Evolutionary conservation across 495 filamentous ascomycete species (phyloP), one percentile per base, ranked within the genome.

Genomic region (Podospora pseudoanserina): DNA sequence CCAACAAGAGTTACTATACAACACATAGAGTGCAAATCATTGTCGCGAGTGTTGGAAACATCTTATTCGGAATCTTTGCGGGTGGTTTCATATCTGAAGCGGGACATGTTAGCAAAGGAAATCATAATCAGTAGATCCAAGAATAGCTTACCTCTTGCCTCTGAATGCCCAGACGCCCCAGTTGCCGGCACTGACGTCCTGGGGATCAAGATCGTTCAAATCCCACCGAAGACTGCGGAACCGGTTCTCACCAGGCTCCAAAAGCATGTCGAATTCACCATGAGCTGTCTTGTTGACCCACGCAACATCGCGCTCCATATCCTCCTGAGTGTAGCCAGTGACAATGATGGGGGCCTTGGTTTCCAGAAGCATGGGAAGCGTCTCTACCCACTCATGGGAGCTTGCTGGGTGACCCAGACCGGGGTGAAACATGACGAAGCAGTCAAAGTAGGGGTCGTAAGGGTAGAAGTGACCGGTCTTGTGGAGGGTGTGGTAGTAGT

Each of bases 211-310:
- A 78, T 99, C 95, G 76, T 97, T 97, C 72, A 98, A 75, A 84
- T 99, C 95, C 96, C 96, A 98, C 70, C 95, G 84, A 77, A 97
- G 79, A 83, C 95, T 99, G 75, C 93, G 86, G 81, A 99, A 99
- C 11, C 82, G 86, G 71, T 99, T 99, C 83, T 97, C 93, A 16
- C 92, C 93, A 0, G 95, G 94, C 77, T 96, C 86, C 77, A 99
- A 82, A 63, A 99, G 80, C 28, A 98, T 81, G 79, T 99, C 95
- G 73, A 96, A 92, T 77, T 99, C 95, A 3, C 92, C 92, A 2
- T 85, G 85, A 70, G 91, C 90, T 74, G 89, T 91, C 72, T 94
- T 88, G 75, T 88, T 81, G 27, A 98, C 91, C 91, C 92, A 97
- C 30, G 91, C 85, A 23, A 93, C 88, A 79, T 99, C 95, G 32